A percentile compares a stretch with the other conserved stretches of the same genome.
These are phyloP conservation scores for Penicillium bovifimosum DNA, from an alignment of 495 filamentous ascomycete genomes.

Conservation along the genomic window DNA sequence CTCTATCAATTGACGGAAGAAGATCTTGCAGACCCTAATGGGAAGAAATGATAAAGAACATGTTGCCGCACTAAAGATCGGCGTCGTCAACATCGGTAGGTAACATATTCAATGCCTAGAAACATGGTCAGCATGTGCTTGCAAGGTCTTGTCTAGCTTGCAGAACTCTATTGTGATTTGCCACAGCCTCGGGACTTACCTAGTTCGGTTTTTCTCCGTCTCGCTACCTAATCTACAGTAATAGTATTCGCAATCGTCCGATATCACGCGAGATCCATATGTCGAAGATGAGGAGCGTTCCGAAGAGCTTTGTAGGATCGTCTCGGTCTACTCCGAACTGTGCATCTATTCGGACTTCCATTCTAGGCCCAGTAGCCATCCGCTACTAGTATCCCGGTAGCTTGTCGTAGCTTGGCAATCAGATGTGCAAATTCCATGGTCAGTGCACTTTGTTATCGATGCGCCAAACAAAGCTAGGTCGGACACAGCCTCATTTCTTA, in stretches of 20 bases:
- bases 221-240: no score
- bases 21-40: background rate
- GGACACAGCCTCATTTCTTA: background rate
- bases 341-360: background rate
- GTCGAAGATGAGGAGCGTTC: conserved; percentile 1
- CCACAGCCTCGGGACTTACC: no score
- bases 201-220: no score
- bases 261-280: background rate
- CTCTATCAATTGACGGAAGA: conserved; percentile 9
- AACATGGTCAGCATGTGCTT: no score
- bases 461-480: conserved; percentile 1
- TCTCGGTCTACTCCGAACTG: background rate
- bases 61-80: background rate
- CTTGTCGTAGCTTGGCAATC: no score
- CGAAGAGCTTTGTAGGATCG: background rate
- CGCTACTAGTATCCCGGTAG: no score
- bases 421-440: conserved; percentile 5
- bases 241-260: no score
- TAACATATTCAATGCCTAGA: no score
- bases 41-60: background rate
- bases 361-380: background rate
- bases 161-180: no score
- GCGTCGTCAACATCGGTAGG: no score
- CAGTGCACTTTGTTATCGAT: conserved; percentile 3
- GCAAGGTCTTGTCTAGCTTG: no score